Percentiles rank a stretch among this genome's conserved stretches.
Conservation (phyloP, 75 land plant species). For the Pinus albicaulis region DNA sequence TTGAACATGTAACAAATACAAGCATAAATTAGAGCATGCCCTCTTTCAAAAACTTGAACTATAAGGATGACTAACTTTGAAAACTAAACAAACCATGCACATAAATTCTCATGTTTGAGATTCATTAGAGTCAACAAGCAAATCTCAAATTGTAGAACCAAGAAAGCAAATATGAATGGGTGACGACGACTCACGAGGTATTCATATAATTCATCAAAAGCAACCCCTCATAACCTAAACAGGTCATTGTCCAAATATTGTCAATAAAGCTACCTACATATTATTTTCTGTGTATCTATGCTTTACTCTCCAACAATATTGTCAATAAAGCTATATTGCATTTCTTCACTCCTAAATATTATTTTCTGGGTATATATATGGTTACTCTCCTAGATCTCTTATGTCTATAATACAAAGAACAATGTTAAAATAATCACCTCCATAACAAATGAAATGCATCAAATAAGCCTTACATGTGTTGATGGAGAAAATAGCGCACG, state of each 20-base stretch:
- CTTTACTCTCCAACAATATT: background rate
- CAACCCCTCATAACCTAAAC: background rate
- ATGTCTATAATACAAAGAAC: background rate
- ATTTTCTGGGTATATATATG: background rate
- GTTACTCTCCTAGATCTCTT: background rate
- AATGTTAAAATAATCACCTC: background rate
- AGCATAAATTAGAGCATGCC: background rate
- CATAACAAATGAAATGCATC: background rate
- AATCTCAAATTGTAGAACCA: background rate
- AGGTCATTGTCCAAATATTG: background rate
- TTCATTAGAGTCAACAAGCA: too few relatives aligned
- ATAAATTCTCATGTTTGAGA: too few relatives aligned
- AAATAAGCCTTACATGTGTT: constrained; percentile 79
- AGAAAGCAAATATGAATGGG: background rate
- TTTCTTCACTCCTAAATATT: background rate
- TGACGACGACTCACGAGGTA: too few relatives aligned
- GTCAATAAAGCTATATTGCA: background rate
- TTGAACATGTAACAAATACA: background rate
- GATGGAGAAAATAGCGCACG: constrained; percentile 91
- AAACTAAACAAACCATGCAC: background rate
- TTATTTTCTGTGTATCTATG: background rate
- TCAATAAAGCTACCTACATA: background rate
- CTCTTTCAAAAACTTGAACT: background rate
- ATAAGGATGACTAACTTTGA: background rate
- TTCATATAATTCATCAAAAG: background rate